Evolutionary conservation across 2,329 filamentous ascomycete genomes (phyloP), one percentile per base, ranked within the genome.

Genomic region (Moelleriella libera): DNA sequence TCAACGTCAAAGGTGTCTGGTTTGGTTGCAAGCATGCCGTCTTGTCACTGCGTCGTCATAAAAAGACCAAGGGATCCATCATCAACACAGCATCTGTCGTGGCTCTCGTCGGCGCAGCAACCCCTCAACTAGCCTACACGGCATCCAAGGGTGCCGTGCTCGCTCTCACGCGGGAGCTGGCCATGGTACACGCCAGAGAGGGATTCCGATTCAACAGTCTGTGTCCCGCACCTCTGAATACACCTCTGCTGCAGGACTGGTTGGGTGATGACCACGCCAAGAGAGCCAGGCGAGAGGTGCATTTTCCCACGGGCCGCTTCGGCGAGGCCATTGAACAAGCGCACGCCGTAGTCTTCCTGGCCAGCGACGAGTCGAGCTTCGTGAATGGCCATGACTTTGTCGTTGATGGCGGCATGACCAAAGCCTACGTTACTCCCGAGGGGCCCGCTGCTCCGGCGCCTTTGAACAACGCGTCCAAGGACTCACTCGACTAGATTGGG

Each of bases 1-100:
- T 95, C 72, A 96, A 96, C 66, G 89, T 95, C 65, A 96, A 96
- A 77, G 89, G 89, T 42, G 89, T 96, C n/a, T 95, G 89, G 89
- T 96, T 80, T 64, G 89, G 89, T 51, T 83, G 81, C 76, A 96
- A 95, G 75, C 87, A 95, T 64, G 88, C 89, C 6, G 82, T 96
- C 30, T 72, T 90, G 45, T 78, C 85, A 43, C 74, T 96, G 57
- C 83, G 88, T 54, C 81, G 80, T 57, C 74, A 94, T 72, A 76
- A 77, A 48, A 96, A 96, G 79, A 78, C 71, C 43, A 78, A 75
- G 57, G 86, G 79, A 46, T 88, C 82, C 65, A 80, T 96, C 66
- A 89, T 95, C 75, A 95, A 95, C 74, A 94, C 88, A 3, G 88
- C 88, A 30, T 89, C 83, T 44, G 84, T 94, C 45, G 88, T 95